A percentile compares a stretch with the other conserved stretches of the same genome.
Evolutionary conservation across 1,139 yeast genomes (phyloP).

Genomic region (Yamadazyma epiphylla): DNA sequence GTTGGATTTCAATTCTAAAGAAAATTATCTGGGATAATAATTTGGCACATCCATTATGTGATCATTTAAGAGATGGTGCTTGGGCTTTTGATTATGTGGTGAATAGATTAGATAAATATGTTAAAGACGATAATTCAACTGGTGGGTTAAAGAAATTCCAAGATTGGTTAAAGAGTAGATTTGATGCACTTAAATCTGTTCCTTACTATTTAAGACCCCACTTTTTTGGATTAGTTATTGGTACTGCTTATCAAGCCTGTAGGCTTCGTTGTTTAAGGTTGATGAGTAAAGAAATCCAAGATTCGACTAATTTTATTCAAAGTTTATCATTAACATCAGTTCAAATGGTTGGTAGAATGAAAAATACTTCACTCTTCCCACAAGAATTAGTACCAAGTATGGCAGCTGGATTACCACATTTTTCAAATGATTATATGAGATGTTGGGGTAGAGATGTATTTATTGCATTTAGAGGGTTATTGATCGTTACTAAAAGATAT

Average conservation of each 20-base stretch:
- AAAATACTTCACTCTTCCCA: slow-evolving; percentile 75
- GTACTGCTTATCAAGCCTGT: slow-evolving; percentile 79
- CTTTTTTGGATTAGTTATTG: slow-evolving; percentile 76
- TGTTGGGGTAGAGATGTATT: slow-evolving; percentile 99
- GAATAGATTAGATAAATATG: slow-evolving; percentile 58
- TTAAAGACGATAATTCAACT: slow-evolving; percentile 32
- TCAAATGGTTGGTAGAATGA: slow-evolving; percentile 80
- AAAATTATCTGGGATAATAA: slow-evolving; percentile 65
- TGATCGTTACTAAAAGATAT: slow-evolving; percentile 71
- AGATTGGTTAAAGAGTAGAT: slow-evolving; percentile 66
- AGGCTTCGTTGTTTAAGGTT: slow-evolving; percentile 60
- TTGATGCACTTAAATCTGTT: slow-evolving; percentile 58
- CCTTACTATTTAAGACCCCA: slow-evolving; percentile 86
- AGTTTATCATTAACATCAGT: slow-evolving; percentile 76
- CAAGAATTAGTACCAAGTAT: slow-evolving; percentile 60
- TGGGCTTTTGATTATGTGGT: slow-evolving; percentile 88
- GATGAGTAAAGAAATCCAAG: slow-evolving; percentile 52
- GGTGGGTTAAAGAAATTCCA: slow-evolving; percentile 47
- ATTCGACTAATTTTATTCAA: slow-evolving; percentile 72
- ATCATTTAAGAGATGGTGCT: slow-evolving; percentile 73
- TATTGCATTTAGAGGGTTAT: slow-evolving; percentile 77
- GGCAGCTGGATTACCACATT: slow-evolving; percentile 97
- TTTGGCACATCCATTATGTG: slow-evolving; percentile 78
- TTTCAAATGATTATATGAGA: slow-evolving; percentile 85
- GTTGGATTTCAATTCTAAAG: slow-evolving; percentile 76